Evolutionary conservation across 2,329 filamentous ascomycete genomes (phyloP), one percentile per base, ranked within the genome.

Genomic region (Trichoderma arundinaceum): DNA sequence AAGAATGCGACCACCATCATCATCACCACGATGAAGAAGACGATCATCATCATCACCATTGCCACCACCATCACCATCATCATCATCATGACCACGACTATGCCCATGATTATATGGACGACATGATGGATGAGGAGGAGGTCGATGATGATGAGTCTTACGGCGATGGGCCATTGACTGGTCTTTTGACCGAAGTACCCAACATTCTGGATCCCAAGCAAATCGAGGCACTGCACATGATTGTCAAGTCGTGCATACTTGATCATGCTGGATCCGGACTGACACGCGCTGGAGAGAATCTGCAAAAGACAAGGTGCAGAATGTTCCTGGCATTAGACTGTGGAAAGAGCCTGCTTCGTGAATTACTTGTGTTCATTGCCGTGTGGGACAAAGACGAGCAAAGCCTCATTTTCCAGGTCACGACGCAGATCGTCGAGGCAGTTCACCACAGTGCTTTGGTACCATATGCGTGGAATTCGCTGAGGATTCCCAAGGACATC

Each of bases 211-310:
- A 96, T 49, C 94, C 94, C 0, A 94, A 93, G 64, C 94, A 98
- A 77, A 97, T 97, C 62, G 94, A 98, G 77, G 94, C 95, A 6
- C 81, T 98, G 61, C 94, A 96, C 64, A 97, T 97, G 94, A 96
- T 97, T 67, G 90, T 98, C 72, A 97, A 97, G 81, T 94, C 92
- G 13, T 96, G 94, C 68, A 96, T 98, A 61, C 88, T 97, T 22
- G 92, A 96, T 72, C 88, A 88, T n/a, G 83, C 87, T 66, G 91
- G 91, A 67, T 90, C 90, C 69, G 87, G 88, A 0, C 79, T 87
- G 7, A 90, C 89, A 51, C 77, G 82, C 9, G 84, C 84, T 12
- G 90, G 89, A 17, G 91, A 92, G 74, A 96, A 94, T 74, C 88
- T 97, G 78, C 93, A 97, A 77, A 92, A 93, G 68, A 92, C 94